Evolutionary conservation across 2,329 filamentous ascomycete genomes (phyloP).

Genomic region (Sporothrix luriei): DNA sequence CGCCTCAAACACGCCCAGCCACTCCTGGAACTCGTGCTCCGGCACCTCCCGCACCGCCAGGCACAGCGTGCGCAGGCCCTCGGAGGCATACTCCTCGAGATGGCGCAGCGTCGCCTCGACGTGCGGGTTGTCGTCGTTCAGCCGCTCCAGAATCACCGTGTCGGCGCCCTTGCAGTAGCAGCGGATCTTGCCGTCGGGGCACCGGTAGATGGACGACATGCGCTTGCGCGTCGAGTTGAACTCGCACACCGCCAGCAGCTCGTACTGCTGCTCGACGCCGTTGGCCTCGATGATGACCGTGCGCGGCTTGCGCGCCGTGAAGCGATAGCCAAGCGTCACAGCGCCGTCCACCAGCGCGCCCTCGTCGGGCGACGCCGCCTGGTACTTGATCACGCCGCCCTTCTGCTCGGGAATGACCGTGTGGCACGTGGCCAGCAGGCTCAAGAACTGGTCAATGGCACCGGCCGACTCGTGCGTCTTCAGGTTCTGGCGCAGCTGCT

Average conservation of each 20-base stretch:
- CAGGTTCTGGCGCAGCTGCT: slow-evolving; percentile 70
- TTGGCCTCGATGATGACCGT: slow-evolving; percentile 80
- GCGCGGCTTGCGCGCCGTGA: slow-evolving; percentile 85
- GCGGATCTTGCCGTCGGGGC: slow-evolving; percentile 91
- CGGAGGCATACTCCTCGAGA: slow-evolving; percentile 97
- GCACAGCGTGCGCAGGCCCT: slow-evolving; percentile 92
- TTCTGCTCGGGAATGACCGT: slow-evolving; percentile 95
- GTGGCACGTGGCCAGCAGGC: slow-evolving; percentile 86
- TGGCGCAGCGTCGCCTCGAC: slow-evolving; percentile 90
- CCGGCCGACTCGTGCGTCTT: slow-evolving; percentile 54
- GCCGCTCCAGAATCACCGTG: slow-evolving; percentile 91
- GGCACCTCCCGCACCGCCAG: slow-evolving; percentile 91
- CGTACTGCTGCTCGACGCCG: slow-evolving; percentile 76
- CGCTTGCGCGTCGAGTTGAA: slow-evolving; percentile 97
- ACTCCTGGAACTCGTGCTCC: slow-evolving; percentile 85
- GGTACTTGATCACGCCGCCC: slow-evolving; percentile 85
- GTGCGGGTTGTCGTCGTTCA: slow-evolving; percentile 79
- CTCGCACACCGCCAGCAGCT: slow-evolving; percentile 94
- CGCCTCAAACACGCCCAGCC: slow-evolving; percentile 82
- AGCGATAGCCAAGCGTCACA: slow-evolving; percentile 80
- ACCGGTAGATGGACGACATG: slow-evolving; percentile 97
- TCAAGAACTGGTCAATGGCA: slow-evolving; percentile 76
- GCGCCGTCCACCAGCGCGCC: slow-evolving; percentile 95
- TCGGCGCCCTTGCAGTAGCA: slow-evolving; percentile 97
- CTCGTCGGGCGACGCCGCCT: slow-evolving; percentile 95